Evolutionary conservation across 495 filamentous ascomycete species (phyloP), one percentile per base, ranked within the genome.

Genomic region (Neurospora pannonica): DNA sequence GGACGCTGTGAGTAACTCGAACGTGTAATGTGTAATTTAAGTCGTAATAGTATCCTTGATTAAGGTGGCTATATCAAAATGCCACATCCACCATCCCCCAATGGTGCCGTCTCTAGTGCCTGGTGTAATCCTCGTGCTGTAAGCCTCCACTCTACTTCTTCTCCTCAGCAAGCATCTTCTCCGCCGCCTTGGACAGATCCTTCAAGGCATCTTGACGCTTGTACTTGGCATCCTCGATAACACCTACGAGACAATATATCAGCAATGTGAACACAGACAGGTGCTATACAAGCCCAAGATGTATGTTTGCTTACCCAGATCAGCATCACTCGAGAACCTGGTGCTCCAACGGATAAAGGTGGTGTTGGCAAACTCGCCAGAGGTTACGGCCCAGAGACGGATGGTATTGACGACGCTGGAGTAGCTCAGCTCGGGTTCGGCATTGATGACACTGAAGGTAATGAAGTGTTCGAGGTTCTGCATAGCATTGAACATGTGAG

Each of bases 171-270:
- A 74, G 40, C 78, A 87, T 88, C 79, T 88, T 86, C 48, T 75
- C 75, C 3, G 84, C 88, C 2, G 82, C 85, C 71, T 85, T 85
- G n/a, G 86, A 88, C n/a, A 92, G 83, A 76, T 89, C 90, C 42
- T 86, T 87, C 34, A 92, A 81, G 7, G 89, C 90, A 75, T 92
- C 90, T 36, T 87, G 88, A 74, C 90, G 90, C 86, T 92, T 92
- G 87, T 88, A 92, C 81, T 89, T 90, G 48, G 89, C 90, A 77
- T 92, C 90, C 81, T 91, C 87, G 71, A 92, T 89, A 39, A 92
- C 90, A 62, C 86, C 90, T 91, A 40, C 24, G 69, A 11, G 70
- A 5, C 36, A 28, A 40, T 48, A 67, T 34, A 40, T 82, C 42
- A 82, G 78, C 21, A 67, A 48, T 36, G 2, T 70, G 17, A 38